Evolutionary conservation across 2,329 filamentous ascomycete species (phyloP), one percentile per base, ranked within the genome.

Genomic region (Aurifilum marmelostoma): DNA sequence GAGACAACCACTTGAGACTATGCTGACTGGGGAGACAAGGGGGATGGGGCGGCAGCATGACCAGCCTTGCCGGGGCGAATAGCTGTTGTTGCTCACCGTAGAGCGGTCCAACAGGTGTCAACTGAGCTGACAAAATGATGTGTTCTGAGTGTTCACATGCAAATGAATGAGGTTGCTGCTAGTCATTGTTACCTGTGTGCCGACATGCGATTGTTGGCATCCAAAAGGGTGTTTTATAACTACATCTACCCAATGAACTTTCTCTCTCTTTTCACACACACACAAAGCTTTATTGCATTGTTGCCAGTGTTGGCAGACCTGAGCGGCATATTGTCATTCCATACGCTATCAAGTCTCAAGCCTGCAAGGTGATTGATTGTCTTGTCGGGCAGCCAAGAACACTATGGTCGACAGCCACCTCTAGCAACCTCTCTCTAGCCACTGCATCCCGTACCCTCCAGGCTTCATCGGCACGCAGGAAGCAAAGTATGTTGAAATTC

Each of bases 401-500:
- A 62, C 39, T 32, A 39, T 27, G 41, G 16, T 47, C 41, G 24
- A 29, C 27, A 7, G 47, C 61, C 39, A 11, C 61, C 61, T 47
- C 61, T 47, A 39, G 37, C 37, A 9, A 39, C 37, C 37, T 39
- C 37, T 7, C 5, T 12, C 9, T 47, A 63, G 61, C 61, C 27
- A 50, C 61, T 63, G 61, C 61, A 63, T 63, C 39, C 61, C 41
- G 61, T 63, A 63, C 61, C 61, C 61, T 63, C 21, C 61, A 63
- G 61, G 61, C 61, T 50, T 63, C 61, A 47, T 63, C 61, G 61
- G 41, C 61, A 63, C 41, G 41, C 61, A 63, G 76, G 77, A 76
- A 75, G 70, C 74, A 77, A 77, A 77, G 75, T 66, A 77, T 76
- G 75, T 77, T 77, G 76, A 77, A 77, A 71, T 78, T 78, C 76